These are phyloP conservation scores for Hypomontagnella submonticulosa DNA, from an alignment of 495 filamentous ascomycete species.

Conservation along the genomic window DNA sequence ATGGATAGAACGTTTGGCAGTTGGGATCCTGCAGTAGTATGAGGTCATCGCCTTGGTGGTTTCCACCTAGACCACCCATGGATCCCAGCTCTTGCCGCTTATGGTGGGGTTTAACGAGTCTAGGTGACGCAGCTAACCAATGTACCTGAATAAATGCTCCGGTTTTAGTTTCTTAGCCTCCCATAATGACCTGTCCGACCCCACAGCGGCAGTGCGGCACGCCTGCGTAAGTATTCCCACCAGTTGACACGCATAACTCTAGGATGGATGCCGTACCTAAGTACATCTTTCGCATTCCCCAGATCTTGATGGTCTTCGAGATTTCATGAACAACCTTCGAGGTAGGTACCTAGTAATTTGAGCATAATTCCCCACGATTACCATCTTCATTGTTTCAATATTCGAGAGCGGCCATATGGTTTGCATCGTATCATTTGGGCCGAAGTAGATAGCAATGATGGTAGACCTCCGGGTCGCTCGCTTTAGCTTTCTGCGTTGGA, in stretches of 20 bases:
- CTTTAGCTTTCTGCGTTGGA: slow-evolving; percentile 46
- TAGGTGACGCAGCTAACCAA: slow-evolving; percentile 32
- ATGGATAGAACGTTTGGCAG: slow-evolving; percentile 13
- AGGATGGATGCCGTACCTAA: too few species aligned
- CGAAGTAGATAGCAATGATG: slow-evolving; percentile 52
- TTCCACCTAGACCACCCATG: slow-evolving; percentile 14
- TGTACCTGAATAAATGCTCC: slow-evolving; percentile 30
- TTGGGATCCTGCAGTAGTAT: slow-evolving; percentile 15
- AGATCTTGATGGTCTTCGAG: too few species aligned
- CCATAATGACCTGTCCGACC: neutral
- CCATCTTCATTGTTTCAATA: too few species aligned
- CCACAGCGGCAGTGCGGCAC: slow-evolving; percentile 13
- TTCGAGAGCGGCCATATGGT: too few species aligned
- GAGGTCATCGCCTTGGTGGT: slow-evolving; percentile 32
- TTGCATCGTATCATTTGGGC: slow-evolving; percentile 29
- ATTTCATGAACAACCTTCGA: too few species aligned
- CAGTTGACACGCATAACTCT: too few species aligned
- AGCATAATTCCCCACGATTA: too few species aligned
- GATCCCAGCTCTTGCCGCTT: slow-evolving; percentile 18
- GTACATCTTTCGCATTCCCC: too few species aligned
- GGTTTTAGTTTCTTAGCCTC: neutral
- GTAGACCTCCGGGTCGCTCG: slow-evolving; percentile 53
- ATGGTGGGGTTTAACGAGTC: slow-evolving; percentile 19
- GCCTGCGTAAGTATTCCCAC: neutral
- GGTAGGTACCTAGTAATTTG: too few species aligned